Base-by-base conservation (phyloP, 208 protist species). In the Herpetomonas tarakana region DNA sequence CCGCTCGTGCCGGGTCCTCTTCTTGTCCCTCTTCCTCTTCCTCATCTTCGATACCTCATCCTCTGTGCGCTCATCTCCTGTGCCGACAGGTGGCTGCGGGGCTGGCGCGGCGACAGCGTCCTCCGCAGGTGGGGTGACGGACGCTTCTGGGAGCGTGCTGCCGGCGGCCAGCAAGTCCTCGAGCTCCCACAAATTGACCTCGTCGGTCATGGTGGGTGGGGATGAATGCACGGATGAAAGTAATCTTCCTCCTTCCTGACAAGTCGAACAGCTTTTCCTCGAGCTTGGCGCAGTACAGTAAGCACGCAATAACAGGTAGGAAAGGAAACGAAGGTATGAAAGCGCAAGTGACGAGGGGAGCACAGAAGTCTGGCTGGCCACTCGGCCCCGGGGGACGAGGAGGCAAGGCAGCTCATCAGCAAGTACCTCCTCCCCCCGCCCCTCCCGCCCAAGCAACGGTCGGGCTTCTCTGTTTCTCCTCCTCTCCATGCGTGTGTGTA, bases 101-200 rank as follows among this genome's bases (percentile, higher is more conserved):
- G 9, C 35, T 6, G 6, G 35, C 9, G 6, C 56, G 26, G 24
- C 56, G 19, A 18, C 44, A 16, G 29, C 49, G 6, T 41, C 30
- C 16, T 63, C 47, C 18, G 16, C 7, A 11, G 18, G 6, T n/a
- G 38, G 29, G 12, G 25, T 46, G 26, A 22, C 56, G 28, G n/a
- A 18, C 3, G 21, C 35, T 12, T 50, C 41, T 2, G 54, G 47
- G 26, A 58, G 24, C 58, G 6, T 25, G 27, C 38, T 70, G 54
- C 11, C 51, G 45, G 21, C 29, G 41, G 62, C 38, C 31, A 92
- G 71, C 45, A 94, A 65, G 47, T 77, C 72, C 41, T 76, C 75
- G 71, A 92, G 77, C 47, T 94, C 84, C 51, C 76, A 74, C 47
- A 88, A 71, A 65, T 88, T 84, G 2, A 88, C 68, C 61, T 86